Evolutionary conservation across 768 basidiomycete genomes (phyloP), one percentile per base, ranked within the genome.

Genomic region (Amanita pallidorosea): DNA sequence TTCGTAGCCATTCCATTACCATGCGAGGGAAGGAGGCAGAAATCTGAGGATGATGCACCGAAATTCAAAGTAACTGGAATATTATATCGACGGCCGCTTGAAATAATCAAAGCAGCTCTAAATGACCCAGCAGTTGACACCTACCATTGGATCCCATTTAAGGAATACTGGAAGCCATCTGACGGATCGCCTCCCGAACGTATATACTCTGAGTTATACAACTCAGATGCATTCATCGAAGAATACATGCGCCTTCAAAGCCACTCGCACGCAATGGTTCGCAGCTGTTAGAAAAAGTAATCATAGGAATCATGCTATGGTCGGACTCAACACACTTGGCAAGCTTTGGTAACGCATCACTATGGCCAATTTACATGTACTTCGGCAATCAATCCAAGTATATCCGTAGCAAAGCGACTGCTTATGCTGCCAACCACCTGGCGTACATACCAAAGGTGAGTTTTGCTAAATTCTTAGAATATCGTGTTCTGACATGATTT

Each of bases 341-440:
- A 4, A 60, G 53, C 12, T 71, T 70, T 58, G 69, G 70, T 0
- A 64, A 54, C n/a, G 67, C 68, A 0, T 60, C 57, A 5, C 56
- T 70, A 0, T 76, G 71, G 75, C 73, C 73, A 2, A 27, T 70
- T 0, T 76, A 75, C 45, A 35, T 70, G 5, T 66, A 56, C 27
- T 67, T 74, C 45, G 68, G 68, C 0, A 68, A 67, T 49, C 59
- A 63, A 11, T 73, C 73, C 0, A 76, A 76, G 50, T 76, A 70
- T 45, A 35, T 58, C 1, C 58, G 66, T 0, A 15, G 13, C 11
- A 43, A 43, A 25, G 20, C 11, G 4, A 25, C 18, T 4, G n/a
- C 41, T 2, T 43, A 17, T 25, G 7, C 17, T 15, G 41, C 20
- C 4, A 8, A 43, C 13, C 41, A 43, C 20, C 5, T 43, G 2